Conservation (phyloP, 192 early-diverging fungal genomes). For the Tieghemiomyces parasiticus region DNA sequence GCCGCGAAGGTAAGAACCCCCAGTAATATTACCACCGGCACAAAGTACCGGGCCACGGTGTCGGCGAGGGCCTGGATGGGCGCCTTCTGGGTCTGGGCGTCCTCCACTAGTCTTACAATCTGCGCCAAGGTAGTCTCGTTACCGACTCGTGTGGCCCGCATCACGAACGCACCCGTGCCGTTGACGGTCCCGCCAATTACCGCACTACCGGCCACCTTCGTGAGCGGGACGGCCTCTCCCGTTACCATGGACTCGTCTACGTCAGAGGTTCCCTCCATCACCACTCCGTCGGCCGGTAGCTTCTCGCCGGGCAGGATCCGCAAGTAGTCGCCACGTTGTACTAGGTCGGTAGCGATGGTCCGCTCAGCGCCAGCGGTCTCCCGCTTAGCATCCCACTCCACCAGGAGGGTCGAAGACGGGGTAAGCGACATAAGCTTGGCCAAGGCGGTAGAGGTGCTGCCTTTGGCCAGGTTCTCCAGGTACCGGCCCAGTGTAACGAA, state of each 20-base stretch:
- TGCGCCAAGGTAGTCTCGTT: slow-evolving; percentile 80
- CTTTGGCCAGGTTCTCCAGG: slow-evolving; percentile 90
- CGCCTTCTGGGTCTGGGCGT: slow-evolving; percentile 86
- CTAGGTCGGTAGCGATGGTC: slow-evolving; percentile 68
- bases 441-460: slow-evolving; percentile 76
- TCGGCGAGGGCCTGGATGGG: slow-evolving; percentile 93
- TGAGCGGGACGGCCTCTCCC: slow-evolving; percentile 73
- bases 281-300: slow-evolving; percentile 76
- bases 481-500: slow-evolving; percentile 89
- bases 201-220: slow-evolving; percentile 39
- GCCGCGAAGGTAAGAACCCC: slow-evolving; percentile 53
- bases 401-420: slow-evolving; percentile 54
- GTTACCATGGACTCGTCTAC: slow-evolving; percentile 97
- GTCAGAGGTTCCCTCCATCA: slow-evolving; percentile 53
- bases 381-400: slow-evolving; percentile 20
- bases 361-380: slow-evolving; percentile 29
- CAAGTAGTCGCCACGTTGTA: slow-evolving; percentile 72
- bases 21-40: slow-evolving; percentile 64
- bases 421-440: slow-evolving; percentile 77
- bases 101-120: slow-evolving; percentile 85
- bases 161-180: slow-evolving; percentile 66
- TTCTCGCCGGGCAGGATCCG: slow-evolving; percentile 87
- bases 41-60: slow-evolving; percentile 79
- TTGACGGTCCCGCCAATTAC: slow-evolving; percentile 97
- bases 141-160: slow-evolving; percentile 76